Base-by-base conservation (phyloP, 495 filamentous ascomycete species). In the Arthonia radiata region DNA sequence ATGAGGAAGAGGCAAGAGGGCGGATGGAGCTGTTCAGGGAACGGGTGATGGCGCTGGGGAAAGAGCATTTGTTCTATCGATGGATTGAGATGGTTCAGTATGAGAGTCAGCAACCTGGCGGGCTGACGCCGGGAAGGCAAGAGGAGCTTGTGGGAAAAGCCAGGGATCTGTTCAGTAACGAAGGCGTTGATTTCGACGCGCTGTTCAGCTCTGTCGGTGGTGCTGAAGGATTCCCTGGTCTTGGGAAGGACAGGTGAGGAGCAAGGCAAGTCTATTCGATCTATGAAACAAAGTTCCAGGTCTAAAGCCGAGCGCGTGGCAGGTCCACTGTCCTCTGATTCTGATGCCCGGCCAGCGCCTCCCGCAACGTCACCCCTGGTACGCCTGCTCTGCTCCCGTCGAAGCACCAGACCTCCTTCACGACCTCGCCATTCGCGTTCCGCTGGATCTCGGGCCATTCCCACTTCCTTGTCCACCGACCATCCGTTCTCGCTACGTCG, bases 41-140 rank as follows among this genome's bases (percentile, higher is more conserved):
- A 23, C 61, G 60, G 25, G 50, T 89, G 32, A 56, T 61, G 2
- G 54, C 54, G 2, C 49, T 81, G 41, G 74, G 74, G 6, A 82
- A 86, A 45, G 79, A 86, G 43, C 61, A 69, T 30, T 43, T 90
- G 5, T 90, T 90, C 49, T 86, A 69, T 46, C 59, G 69, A 17
- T 81, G 75, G 73, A 71, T 82, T 26, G 79, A 90, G 49, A 46
- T 86, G 30, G 56, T 89, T 21, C 78, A 89, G 44, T 79, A 62
- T 39, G 79, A 86, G 48, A 73, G 72, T 26, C 61, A 60, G 16
- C 59, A 58, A 32, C 65, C 75, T 0, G 77, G 70, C 22, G 71
- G 71, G 0, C 82, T 82, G 38, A 70, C 64, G 1, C 41, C 50
- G 3, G 72, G 80, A 37, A 54, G 61, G 35, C 73, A 81, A 48